Percentiles rank a stretch among this genome's conserved stretches.
phyloP scores from a whole-genome alignment of 2,329 filamentous ascomycete genomes.

The Harringtonia aguacate region DNA sequence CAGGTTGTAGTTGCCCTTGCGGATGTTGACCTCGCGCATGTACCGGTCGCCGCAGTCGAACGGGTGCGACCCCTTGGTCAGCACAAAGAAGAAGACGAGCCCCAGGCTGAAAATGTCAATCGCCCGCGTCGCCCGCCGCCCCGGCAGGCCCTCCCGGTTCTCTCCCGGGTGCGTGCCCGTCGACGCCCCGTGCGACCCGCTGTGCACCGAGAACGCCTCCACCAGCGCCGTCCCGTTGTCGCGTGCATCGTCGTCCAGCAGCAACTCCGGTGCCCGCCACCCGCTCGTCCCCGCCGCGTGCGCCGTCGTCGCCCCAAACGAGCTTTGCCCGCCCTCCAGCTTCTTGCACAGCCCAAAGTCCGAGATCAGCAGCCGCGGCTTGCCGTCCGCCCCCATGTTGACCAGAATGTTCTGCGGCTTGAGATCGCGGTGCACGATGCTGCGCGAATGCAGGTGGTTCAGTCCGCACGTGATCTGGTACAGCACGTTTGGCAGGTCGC shows the following conservation, averaged over 20 bases:
- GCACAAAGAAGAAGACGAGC: constrained; percentile 97
- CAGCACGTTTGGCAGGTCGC: constrained; percentile 68
- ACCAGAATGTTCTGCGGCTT: constrained; percentile 98
- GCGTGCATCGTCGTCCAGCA: constrained; percentile 65
- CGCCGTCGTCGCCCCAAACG: constrained; percentile 86
- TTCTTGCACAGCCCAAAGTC: constrained; percentile 98
- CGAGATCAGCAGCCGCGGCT: constrained; percentile 82
- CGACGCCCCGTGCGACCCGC: constrained; percentile 27
- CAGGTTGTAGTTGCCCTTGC: constrained; percentile 73
- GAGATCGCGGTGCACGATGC: constrained; percentile 93
- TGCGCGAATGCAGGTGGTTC: constrained; percentile 76
- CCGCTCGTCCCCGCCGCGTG: constrained; percentile 89
- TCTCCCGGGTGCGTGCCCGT: constrained; percentile 6
- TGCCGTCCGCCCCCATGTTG: constrained; percentile 56
- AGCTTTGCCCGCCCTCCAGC: constrained; percentile 85
- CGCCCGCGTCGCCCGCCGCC: constrained; percentile 79
- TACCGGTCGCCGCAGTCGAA: constrained; percentile 92
- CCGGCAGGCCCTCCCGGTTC: constrained; percentile 44
- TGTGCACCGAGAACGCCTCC: constrained; percentile 31
- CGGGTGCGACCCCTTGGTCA: constrained; percentile 84
- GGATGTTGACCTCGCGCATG: constrained; percentile 95
- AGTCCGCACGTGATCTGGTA: constrained; percentile 87
- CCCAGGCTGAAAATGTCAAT: constrained; percentile 97
- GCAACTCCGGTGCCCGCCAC: constrained; percentile 90
- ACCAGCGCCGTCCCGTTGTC: constrained; percentile 31